Evolutionary conservation across 179 eudicot genomes (phyloP).

Genomic region (Vitellaria paradoxa): DNA sequence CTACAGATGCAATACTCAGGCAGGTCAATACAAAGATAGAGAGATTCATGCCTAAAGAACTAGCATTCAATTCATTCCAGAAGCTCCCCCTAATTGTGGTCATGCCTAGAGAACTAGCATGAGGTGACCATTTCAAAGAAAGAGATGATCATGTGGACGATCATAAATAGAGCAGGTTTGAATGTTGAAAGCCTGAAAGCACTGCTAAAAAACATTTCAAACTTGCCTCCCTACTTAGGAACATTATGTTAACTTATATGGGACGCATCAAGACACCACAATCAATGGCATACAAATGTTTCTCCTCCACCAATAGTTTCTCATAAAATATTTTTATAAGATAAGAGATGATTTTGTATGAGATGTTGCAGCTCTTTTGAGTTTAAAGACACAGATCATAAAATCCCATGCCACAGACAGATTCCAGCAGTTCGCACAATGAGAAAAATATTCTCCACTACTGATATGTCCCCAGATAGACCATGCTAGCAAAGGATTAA

Average conservation of each 20-base stretch:
- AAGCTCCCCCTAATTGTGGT: not conserved
- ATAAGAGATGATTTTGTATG: too few species aligned
- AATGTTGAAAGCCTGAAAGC: not conserved
- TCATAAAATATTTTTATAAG: too few species aligned
- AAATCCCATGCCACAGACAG: not conserved
- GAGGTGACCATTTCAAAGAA: not conserved
- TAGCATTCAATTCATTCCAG: not conserved
- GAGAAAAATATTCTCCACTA: not conserved
- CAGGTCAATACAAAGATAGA: not conserved
- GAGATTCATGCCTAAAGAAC: too few species aligned
- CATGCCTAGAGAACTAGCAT: not conserved
- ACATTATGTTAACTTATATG: not conserved
- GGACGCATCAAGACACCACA: not conserved
- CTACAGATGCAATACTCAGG: not conserved
- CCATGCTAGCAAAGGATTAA: not conserved
- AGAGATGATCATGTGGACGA: not conserved
- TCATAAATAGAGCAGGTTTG: not conserved
- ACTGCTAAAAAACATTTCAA: not conserved
- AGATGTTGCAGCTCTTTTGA: not conserved
- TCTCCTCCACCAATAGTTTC: too few species aligned
- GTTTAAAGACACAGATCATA: not conserved
- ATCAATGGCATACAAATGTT: not conserved
- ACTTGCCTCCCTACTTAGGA: not conserved
- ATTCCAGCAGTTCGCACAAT: not conserved
- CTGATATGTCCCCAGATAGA: too few species aligned